A percentile compares a stretch with the other conserved stretches of the same genome.
These are phyloP conservation scores for Euphorbia celastroides DNA, from an alignment of 441 rosid genomes.

Conservation along the genomic window DNA sequence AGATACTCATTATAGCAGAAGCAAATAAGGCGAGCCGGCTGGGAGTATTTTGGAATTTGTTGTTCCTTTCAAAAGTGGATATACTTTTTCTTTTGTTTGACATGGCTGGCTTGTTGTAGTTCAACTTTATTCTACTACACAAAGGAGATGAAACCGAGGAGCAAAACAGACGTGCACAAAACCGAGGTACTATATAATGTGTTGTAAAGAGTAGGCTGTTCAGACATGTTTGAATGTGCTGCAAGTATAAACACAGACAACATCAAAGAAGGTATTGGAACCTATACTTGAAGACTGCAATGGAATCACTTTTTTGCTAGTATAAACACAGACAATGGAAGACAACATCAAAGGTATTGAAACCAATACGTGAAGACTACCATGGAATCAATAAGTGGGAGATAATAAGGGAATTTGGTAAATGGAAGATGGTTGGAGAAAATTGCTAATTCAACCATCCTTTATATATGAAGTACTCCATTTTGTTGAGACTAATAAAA, in stretches of 20 bases:
- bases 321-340: too few relatives aligned
- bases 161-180: slow-evolving; percentile 24
- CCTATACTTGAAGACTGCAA: too few relatives aligned
- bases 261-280: too few relatives aligned
- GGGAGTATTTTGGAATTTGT: slow-evolving; percentile 13
- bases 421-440: too few relatives aligned
- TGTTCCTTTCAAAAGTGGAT: slow-evolving; percentile 14
- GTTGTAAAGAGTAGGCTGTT: slow-evolving; percentile 96
- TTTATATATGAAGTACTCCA: too few relatives aligned
- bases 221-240: slow-evolving; percentile 64
- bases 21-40: slow-evolving; percentile 10
- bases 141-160: slow-evolving; percentile 2
- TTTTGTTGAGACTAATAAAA: too few relatives aligned
- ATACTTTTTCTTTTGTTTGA: slow-evolving; percentile 23
- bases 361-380: too few relatives aligned
- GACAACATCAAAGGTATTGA: too few relatives aligned
- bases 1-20: slow-evolving; percentile 9
- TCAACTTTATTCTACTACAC: slow-evolving; percentile 16
- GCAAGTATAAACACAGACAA: slow-evolving; percentile 90
- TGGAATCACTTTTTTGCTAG: too few relatives aligned
- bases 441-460: too few relatives aligned
- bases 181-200: slow-evolving; percentile 50
- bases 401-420: too few relatives aligned
- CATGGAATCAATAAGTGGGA: too few relatives aligned
- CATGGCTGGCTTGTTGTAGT: slow-evolving; percentile 26